phyloP scores from a whole-genome alignment of 1,284 basidiomycete genomes.

The Hortiboletus rubellus region DNA sequence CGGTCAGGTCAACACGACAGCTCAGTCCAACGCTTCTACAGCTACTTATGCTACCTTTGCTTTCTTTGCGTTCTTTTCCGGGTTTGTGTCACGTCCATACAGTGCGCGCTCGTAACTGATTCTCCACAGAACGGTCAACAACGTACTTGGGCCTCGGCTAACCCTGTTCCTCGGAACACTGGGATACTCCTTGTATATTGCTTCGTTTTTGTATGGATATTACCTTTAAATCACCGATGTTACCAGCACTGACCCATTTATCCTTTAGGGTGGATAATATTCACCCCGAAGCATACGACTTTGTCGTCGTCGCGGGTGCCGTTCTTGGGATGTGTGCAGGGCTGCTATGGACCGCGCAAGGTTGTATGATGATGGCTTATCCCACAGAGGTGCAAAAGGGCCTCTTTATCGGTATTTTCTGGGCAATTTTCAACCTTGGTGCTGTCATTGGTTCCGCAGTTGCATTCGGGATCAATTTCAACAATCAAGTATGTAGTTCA shows the following conservation, averaged over 20 bases:
- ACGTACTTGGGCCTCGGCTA: constrained; percentile 69
- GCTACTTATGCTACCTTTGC: constrained; percentile 73
- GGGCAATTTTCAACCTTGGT: constrained; percentile 75
- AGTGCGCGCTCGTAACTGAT: neutral
- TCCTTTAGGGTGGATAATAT: constrained; percentile 61
- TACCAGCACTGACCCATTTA: neutral
- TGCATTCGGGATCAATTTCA: constrained; percentile 57
- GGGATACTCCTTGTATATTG: constrained; percentile 75
- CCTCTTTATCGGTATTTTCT: constrained; percentile 73
- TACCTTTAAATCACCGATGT: neutral
- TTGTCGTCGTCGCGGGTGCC: constrained; percentile 77
- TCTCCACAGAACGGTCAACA: constrained; percentile 63
- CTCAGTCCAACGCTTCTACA: constrained; percentile 63
- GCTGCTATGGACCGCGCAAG: constrained; percentile 85
- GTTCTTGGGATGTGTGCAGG: constrained; percentile 84
- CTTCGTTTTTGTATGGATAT: constrained; percentile 60
- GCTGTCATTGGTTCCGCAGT: constrained; percentile 70
- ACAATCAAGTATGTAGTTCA: constrained; percentile 41
- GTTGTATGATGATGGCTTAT: constrained; percentile 81
- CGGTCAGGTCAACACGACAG: constrained; percentile 61
- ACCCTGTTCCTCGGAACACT: constrained; percentile 71
- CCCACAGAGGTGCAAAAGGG: constrained; percentile 80
- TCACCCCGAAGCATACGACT: constrained; percentile 56
- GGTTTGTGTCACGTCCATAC: constrained; percentile 22
- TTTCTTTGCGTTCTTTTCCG: constrained; percentile 46